Evolutionary conservation across 257 asterid species (phyloP).

Genomic region (Ilex aquifolium): DNA sequence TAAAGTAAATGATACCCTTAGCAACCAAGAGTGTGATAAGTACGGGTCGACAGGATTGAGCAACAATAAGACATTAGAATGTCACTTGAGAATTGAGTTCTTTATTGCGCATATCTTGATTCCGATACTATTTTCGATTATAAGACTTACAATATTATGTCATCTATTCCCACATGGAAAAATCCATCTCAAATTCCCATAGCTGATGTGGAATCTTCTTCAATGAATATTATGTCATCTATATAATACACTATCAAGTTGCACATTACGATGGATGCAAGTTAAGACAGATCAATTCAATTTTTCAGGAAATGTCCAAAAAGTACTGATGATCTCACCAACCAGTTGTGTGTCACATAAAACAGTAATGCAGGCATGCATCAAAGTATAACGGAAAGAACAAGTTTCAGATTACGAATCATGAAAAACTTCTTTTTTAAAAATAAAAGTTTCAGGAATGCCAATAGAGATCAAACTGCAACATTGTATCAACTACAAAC

Average conservation of each 20-base stretch:
- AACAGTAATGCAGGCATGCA: not conserved
- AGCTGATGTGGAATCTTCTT: too few species aligned
- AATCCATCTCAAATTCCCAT: not conserved
- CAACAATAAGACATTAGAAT: not conserved
- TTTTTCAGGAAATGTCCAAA: not conserved
- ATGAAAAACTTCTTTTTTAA: not conserved
- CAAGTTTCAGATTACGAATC: not conserved
- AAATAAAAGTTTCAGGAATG: slow-evolving; percentile 8
- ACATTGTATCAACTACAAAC: slow-evolving; percentile 39
- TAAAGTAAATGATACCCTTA: too few species aligned
- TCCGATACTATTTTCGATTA: not conserved
- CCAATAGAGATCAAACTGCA: slow-evolving; percentile 13
- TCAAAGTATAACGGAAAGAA: not conserved
- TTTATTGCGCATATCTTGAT: not conserved
- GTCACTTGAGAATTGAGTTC: not conserved
- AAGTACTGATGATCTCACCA: not conserved
- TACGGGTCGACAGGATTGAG: not conserved
- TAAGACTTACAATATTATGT: too few species aligned
- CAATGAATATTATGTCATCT: too few species aligned
- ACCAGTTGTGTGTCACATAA: not conserved
- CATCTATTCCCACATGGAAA: not conserved
- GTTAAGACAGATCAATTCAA: not conserved
- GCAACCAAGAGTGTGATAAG: not conserved
- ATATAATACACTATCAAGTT: not conserved
- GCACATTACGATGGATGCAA: not conserved